These are phyloP conservation scores for Claviceps arundinis DNA, from an alignment of 2,329 filamentous ascomycete species.

Conservation along the genomic window DNA sequence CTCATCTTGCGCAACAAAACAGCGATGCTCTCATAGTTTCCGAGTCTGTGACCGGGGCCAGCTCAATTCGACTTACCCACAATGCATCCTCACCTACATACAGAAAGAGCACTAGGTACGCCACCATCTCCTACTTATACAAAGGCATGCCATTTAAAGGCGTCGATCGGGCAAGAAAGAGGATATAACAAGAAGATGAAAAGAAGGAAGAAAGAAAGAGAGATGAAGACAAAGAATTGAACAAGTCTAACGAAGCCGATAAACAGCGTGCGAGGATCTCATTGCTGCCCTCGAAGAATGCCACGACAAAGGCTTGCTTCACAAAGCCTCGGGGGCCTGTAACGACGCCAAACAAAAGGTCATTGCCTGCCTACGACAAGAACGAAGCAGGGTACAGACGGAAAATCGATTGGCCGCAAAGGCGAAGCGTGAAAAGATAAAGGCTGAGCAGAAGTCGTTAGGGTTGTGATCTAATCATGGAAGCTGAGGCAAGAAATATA, in stretches of 20 bases:
- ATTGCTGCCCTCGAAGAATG: slow-evolving; percentile 93
- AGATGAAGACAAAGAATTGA: background rate
- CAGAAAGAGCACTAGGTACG: slow-evolving; percentile 76
- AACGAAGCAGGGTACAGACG: slow-evolving; percentile 65
- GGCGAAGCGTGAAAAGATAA: slow-evolving; percentile 58
- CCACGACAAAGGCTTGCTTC: slow-evolving; percentile 81
- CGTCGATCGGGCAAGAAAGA: background rate
- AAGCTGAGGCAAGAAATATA: background rate
- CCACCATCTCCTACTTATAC: background rate
- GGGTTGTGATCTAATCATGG: slow-evolving; percentile 17
- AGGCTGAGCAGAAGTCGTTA: slow-evolving; percentile 51
- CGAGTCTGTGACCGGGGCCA: background rate
- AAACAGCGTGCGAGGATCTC: slow-evolving; percentile 79
- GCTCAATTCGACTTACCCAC: slow-evolving; percentile 13
- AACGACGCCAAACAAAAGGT: slow-evolving; percentile 75
- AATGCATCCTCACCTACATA: slow-evolving; percentile 98
- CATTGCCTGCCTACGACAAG: slow-evolving; percentile 69
- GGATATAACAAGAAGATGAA: background rate
- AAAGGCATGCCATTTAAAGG: no score
- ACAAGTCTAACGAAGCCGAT: slow-evolving; percentile 6
- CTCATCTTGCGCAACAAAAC: background rate
- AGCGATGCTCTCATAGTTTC: background rate
- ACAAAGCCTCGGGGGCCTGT: slow-evolving; percentile 84
- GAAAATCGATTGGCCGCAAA: slow-evolving; percentile 57
- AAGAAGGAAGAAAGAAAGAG: background rate